Base-by-base conservation (phyloP, 345 rosid genomes). In the Brassica carinata region DNA sequence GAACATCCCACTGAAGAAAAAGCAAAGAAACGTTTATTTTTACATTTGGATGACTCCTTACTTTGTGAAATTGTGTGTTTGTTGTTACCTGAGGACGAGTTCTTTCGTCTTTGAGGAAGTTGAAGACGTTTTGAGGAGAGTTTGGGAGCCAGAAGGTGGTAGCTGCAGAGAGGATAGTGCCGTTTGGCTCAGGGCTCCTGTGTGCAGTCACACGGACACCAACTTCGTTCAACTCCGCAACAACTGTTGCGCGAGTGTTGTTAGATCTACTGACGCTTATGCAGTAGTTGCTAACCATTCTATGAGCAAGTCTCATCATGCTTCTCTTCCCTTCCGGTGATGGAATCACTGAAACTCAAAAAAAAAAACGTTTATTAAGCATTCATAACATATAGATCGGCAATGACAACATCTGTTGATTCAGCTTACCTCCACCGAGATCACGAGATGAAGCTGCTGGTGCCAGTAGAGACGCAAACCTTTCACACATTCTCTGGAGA, bases 301-400 rank as follows among this genome's bases (percentile, higher is more conserved):
- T 89, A 76, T 92, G 98, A 27, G 95, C 90, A 71, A 96, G 98
- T 81, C 88, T 93, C 99, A 96, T 96, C 98, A 93, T 88, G 87
- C 97, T 90, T 82, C 89, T 84, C 85, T 93, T 96, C 64, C 98
- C 99, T 27, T 93, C 99, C 0, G 89, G 87, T 0, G 92, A 89
- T 27, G 98, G 95, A 82, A 90, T 86, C 69, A 88, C 99, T 95
- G 86, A 69, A 48, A 48, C 55, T 48, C 19, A 53, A 53, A 43
- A 30, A 64, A 13, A 48, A 63, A 1, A 68, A 62, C 27, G 65
- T 68, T 74, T 18, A 3, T 40, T 31, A 3, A 53, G 2, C 2
- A 17, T 48, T 31, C 17, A 33, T 5, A 74, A 7, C 61, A 7
- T 7, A 1, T 19, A 19, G 17, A 27, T 1, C 33, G 27, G 61